Evolutionary conservation across 1,284 basidiomycete species (phyloP), one percentile per base, ranked within the genome.

Genomic region (Tetrapyrgos nigripes): DNA sequence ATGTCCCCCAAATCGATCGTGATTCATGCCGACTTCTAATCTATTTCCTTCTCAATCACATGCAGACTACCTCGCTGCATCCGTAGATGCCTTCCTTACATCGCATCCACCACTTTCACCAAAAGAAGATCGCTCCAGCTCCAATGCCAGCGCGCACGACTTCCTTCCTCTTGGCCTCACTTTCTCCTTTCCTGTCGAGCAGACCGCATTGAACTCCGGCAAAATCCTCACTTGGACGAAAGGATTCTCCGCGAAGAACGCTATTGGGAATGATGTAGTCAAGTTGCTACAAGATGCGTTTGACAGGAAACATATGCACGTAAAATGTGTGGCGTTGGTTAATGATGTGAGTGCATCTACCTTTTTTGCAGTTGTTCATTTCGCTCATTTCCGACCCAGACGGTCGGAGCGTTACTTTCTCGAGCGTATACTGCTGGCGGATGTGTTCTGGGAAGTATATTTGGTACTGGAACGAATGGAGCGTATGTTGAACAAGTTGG

Each of bases 391-490:
- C 11, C 52, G 47, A 35, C 65, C 17, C 35, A 96, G 93, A 98
- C 97, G 21, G 96, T 98, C 40, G 97, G 97, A 31, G 93, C 97
- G 1, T 84, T 98, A 35, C 82, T 99, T 40, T 97, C 96, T 9
- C 86, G 94, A 56, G 93, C 95, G 26, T 99, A 99, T 72, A 92
- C 92, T 50, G 85, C 88, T 21, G 96, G 96, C 19, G 92, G 92
- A 13, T 96, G 94, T 62, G 80, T 96, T 24, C 84, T 96, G 33
- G 97, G 94, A 50, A 91, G 89, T 62, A 99, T 98, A 70, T 98
- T 98, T 70, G 97, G 97, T 26, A 99, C 97, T 0, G 97, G 97
- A 10, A 99, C 97, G 6, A 99, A 99, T 72, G 97, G 97, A 46
- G 97, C 97, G 10, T 98, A 96, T 76, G 86, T 99, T 47, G 97